These are phyloP conservation scores for Eucalyptus tenuipes DNA, from an alignment of 345 rosid genomes.

Conservation along the genomic window DNA sequence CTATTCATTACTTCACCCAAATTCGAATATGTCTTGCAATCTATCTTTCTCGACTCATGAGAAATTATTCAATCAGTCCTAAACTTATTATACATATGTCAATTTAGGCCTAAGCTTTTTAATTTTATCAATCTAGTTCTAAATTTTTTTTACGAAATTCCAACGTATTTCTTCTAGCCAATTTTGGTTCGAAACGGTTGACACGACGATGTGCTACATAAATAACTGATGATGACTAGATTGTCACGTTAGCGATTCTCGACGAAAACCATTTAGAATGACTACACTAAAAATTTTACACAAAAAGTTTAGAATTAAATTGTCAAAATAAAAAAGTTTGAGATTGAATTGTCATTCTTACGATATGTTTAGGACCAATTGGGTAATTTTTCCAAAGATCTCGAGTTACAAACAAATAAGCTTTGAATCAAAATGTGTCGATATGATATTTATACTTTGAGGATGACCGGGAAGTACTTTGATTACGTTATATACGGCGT, in stretches of 20 bases:
- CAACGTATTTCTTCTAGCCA: fast-evolving
- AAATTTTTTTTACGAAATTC: not conserved
- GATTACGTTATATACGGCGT: not conserved
- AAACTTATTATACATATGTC: fast-evolving
- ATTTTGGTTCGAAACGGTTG: fast-evolving
- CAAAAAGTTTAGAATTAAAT: fast-evolving
- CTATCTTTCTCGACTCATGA: not conserved
- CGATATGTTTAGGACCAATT: not conserved
- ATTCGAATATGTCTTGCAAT: not conserved
- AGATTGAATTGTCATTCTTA: fast-evolving
- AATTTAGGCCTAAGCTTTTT: fast-evolving
- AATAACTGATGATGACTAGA: fast-evolving
- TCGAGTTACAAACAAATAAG: not conserved
- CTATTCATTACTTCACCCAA: not conserved
- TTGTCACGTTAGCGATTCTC: fast-evolving
- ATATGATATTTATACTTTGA: fast-evolving
- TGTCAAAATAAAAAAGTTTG: not conserved
- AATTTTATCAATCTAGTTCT: not conserved
- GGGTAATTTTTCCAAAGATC: not conserved
- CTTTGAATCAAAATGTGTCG: not conserved
- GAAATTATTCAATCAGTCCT: fast-evolving
- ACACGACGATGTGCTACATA: fast-evolving
- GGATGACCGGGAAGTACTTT: not conserved
- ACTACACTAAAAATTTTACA: not conserved
- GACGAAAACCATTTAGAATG: fast-evolving